Conservation (phyloP, 2,329 filamentous ascomycete genomes). For the Fusarium sp. region DNA sequence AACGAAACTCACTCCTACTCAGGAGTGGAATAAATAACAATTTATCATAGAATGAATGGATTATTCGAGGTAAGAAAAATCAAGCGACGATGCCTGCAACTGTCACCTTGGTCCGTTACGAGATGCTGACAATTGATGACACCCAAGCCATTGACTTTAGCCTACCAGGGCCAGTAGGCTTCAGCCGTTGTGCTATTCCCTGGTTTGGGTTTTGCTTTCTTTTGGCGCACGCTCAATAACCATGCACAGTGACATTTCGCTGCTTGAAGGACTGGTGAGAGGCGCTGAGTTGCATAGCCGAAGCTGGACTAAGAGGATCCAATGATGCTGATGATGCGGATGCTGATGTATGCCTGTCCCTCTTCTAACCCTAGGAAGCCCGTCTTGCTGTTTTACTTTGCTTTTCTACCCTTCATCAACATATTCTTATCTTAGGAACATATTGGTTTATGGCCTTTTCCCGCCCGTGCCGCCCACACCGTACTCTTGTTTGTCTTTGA, state of each 20-base stretch:
- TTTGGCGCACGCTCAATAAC: constrained; percentile 29
- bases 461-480: constrained; percentile 30
- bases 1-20: neutral
- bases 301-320: constrained; percentile 30
- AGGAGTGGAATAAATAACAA: neutral
- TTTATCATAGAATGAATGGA: neutral
- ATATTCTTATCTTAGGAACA: constrained; percentile 21
- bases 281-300: constrained; percentile 18
- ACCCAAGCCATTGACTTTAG: constrained; percentile 33
- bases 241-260: constrained; percentile 40
- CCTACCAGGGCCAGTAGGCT: constrained; percentile 25
- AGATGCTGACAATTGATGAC: constrained; percentile 40
- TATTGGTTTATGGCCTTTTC: constrained; percentile 4
- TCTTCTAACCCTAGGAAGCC: constrained; percentile 2
- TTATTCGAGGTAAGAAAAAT: neutral
- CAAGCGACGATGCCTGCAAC: constrained; percentile 10
- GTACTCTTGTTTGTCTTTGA: constrained; percentile 6
- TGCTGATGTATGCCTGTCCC: constrained; percentile 11
- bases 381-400: constrained; percentile 3
- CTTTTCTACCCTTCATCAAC: constrained; percentile 13
- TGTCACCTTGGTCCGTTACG: constrained; percentile 19
- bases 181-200: constrained; percentile 34
- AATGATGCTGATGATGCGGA: constrained; percentile 39
- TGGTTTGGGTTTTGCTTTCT: constrained; percentile 39
- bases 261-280: constrained; percentile 20